Conservation (phyloP, 2,329 filamentous ascomycete species). For the Fusarium sp. region DNA sequence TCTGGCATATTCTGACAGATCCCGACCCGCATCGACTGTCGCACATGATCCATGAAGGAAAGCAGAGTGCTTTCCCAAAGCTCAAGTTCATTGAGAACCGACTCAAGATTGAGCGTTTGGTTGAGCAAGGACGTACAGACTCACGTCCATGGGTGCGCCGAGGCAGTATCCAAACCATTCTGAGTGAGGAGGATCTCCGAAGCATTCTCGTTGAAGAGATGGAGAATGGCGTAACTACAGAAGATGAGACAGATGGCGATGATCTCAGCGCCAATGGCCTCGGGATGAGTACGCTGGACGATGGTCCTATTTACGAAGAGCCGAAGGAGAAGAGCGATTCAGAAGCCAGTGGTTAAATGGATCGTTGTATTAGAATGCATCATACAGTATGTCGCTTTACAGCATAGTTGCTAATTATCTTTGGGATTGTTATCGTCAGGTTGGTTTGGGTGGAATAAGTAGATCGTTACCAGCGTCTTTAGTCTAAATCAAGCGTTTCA, state of each 20-base stretch:
- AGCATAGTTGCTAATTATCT: background rate
- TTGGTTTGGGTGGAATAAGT: background rate
- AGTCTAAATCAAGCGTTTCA: conserved; percentile 11
- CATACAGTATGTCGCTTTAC: conserved; percentile 12
- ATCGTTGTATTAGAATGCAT: background rate
- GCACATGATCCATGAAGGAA: conserved; percentile 89
- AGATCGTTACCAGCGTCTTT: conserved; percentile 17
- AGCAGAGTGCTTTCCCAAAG: conserved; percentile 90
- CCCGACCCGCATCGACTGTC: conserved; percentile 80
- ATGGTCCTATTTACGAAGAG: conserved; percentile 41
- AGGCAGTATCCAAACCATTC: conserved; percentile 68
- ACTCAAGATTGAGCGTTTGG: conserved; percentile 79
- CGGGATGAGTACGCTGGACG: conserved; percentile 45
- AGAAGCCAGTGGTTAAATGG: conserved; percentile 13
- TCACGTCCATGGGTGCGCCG: conserved; percentile 61
- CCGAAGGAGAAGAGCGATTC: conserved; percentile 38
- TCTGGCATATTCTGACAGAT: conserved; percentile 86
- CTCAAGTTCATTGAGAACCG: conserved; percentile 91
- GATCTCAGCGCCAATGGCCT: conserved; percentile 43
- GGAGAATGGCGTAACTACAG: conserved; percentile 48
- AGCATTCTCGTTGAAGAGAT: conserved; percentile 57
- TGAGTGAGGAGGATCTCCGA: conserved; percentile 69
- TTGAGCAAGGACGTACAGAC: conserved; percentile 68
- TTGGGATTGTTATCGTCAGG: conserved; percentile 9
- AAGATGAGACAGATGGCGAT: conserved; percentile 53